Evolutionary conservation across 148 eudicot genomes (phyloP), one percentile per base, ranked within the genome.

Genomic region (Rheum nobile): DNA sequence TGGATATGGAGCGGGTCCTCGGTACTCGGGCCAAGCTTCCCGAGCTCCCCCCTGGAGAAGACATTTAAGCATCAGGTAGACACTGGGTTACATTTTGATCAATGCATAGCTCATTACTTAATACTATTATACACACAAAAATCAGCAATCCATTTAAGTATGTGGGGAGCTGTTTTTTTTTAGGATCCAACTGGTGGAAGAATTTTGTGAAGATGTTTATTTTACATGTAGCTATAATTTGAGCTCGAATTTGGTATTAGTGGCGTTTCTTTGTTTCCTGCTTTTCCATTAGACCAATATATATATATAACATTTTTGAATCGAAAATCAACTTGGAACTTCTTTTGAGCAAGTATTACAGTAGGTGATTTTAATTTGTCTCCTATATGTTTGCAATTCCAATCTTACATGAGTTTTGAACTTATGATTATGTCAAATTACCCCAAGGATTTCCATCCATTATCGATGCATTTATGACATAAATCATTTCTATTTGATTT

Each of bases 1-100:
- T 88, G 72, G 97, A 92, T 79, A 90, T 92, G 97, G 97, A 92
- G 80, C 77, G 86, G 16, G 92, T 90, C 13, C 82, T 92, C 14
- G 96, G 91, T 54, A 55, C 87, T 44, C 83, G 89, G 9, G 84
- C 89, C 55, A 92, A 92, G 79, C 86, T 80, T 75, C 91, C 89
- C 0, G 92, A 92, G 82, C 83, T 92, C 54, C 96, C 95, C 67
- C 97, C 97, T 6, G 96, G 88, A 24, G 97, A 90, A 70, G 82
- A 84, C 61, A 73, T 84, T 46, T 88, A 85, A 76, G 61, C 54
- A 2, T 38, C 67, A 57, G 67, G 34, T 57, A 26, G 67, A 57
- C 16, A 17, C 17, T 26, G 57, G 24, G 16, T 57, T 17, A 57
- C 32, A 57, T 28, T 57, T 26, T 57, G 63, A 9, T 24, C 9